Evolutionary conservation across 139 green algal species (phyloP).

Genomic region (Chlorella ohadii): DNA sequence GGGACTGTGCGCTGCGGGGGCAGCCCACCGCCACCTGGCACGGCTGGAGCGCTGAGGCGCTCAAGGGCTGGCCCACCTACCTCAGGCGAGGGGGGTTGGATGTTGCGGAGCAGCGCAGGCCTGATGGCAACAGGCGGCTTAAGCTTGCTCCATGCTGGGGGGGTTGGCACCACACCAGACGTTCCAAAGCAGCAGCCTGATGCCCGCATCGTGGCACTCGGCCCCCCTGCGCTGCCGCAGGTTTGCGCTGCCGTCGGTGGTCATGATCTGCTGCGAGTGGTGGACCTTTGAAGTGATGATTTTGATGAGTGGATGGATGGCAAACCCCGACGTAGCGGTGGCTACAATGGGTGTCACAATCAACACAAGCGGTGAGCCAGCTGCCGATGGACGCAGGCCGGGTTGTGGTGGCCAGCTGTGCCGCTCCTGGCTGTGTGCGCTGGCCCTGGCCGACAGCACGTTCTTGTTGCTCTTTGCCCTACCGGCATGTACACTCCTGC

Average conservation of each 20-base stretch:
- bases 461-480: neutral
- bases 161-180: too few species aligned
- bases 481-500: neutral
- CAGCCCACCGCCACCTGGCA: slow-evolving; percentile 70
- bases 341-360: slow-evolving; percentile 24
- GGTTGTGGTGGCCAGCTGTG: too few species aligned
- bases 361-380: slow-evolving; percentile 4
- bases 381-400: too few species aligned
- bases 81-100: neutral
- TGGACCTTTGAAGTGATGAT: slow-evolving; percentile 55
- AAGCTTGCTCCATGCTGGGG: too few species aligned
- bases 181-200: too few species aligned
- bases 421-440: neutral
- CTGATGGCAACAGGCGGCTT: too few species aligned
- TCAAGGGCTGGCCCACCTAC: slow-evolving; percentile 30
- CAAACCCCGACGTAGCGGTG: slow-evolving; percentile 15
- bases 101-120: neutral
- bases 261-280: slow-evolving; percentile 37
- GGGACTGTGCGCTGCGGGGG: slow-evolving; percentile 55
- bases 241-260: slow-evolving; percentile 40
- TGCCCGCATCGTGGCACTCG: too few species aligned
- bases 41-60: slow-evolving; percentile 61
- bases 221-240: slow-evolving; percentile 51
- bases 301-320: slow-evolving; percentile 29
- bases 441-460: neutral